Base-by-base conservation (phyloP, 495 filamentous ascomycete genomes). In the Aspergillus baeticus region DNA sequence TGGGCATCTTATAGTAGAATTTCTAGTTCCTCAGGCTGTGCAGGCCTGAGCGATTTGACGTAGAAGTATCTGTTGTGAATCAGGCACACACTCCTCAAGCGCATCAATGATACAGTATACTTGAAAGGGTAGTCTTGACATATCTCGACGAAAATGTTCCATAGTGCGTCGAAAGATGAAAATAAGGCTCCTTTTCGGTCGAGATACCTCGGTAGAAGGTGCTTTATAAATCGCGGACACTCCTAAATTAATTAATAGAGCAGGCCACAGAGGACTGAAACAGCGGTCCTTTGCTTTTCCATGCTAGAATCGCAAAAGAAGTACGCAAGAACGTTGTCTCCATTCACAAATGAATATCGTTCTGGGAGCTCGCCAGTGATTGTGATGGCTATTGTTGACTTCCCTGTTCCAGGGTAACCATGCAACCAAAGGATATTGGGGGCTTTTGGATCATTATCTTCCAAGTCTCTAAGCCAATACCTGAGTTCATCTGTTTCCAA, bases 281-380 rank as follows among this genome's bases (percentile, higher is more conserved):
- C 55, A 18, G 56, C 64, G 1, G 57, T 67, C 21, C 45, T 49
- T 17, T 37, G 48, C 6, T 37, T 41, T 17, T 60, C 52, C 35
- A 15, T 59, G 34, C 8, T 59, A 1, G 64, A 63, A 39, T 67
- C 67, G 31, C 67, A 69, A 52, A 67, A 69, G 53, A 69, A 69
- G 38, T 65, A 69, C 33, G 64, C 45, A 6, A 69, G 45, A 13
- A 62, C n/a, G n/a, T n/a, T n/a, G n/a, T n/a, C n/a, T 17, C 37
- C 38, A 10, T 31, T 39, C 1, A 11, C 18, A 18, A 55, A 61
- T 44, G 31, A 51, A 23, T 4, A 4, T 38, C 45, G n/a, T 7
- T 58, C 47, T 45, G 57, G 48, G 34, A 69, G 54, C 36, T 60
- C 50, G 10, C 67, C 62, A n/a, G 58, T 44, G 33, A 67, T 31